Evolutionary conservation across 129 eudicot genomes (phyloP), one percentile per base, ranked within the genome.

Genomic region (Lactuca saligna): DNA sequence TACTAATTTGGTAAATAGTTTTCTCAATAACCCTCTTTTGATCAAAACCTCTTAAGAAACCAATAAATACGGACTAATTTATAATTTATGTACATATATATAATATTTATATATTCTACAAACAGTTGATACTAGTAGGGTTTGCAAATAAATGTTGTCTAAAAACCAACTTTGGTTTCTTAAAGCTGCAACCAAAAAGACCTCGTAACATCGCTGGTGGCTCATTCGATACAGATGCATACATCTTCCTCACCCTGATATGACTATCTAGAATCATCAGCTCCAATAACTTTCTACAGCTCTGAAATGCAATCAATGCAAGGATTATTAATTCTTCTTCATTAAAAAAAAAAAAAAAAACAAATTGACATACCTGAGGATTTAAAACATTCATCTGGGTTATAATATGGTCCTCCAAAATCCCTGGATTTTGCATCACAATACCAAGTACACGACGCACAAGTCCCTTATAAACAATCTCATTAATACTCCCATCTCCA

Each of bases 381-480:
- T 88, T 92, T 50, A 88, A 57, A 59, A 82, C 82, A 37, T 65
- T 68, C 95, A 92, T 84, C 64, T 74, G 86, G 7, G 55, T 66
- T 46, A 88, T 17, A 62, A 92, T 72, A 11, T 70, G 82, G 66
- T 73, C 91, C 97, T 91, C 97, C 71, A 88, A 69, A 48, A 89
- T 86, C 66, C 92, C 98, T 7, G 98, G 98, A 81, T 85, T 84
- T 82, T 89, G 96, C 91, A 87, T 84, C 68, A 89, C 85, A 25
- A 89, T 83, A 57, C 96, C 95, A 72, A 93, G 92, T 64, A 93
- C 77, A 61, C 96, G 87, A 29, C 95, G 96, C 70, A 80, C 78
- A 56, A 93, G 96, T 62, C 96, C 90, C 83, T 72, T 86, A 81
- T 86, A 89, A 42, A 93, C 91, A 59, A 76, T 67, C 62, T 79